Base-by-base conservation (phyloP, 805 yeast genomes). In the Metschnikowia gelsemii region DNA sequence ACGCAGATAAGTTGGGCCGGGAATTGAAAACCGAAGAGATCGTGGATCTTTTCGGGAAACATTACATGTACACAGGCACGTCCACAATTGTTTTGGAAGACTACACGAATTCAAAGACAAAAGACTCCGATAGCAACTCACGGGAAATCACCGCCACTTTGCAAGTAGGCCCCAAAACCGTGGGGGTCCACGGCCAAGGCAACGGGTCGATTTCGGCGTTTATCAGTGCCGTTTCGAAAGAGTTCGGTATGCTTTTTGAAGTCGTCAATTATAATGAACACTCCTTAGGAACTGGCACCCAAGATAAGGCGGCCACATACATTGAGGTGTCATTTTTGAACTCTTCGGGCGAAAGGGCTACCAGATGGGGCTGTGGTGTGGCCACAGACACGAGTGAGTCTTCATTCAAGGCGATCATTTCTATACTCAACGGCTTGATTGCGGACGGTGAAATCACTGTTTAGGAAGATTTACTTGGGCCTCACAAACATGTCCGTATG, bases 131-230 rank as follows among this genome's bases (percentile, higher is more conserved):
- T 34, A 41, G 42, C 41, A 40, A 41, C 36, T 49, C 52, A 30
- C 56, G 62, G 39, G 58, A 54, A 38, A 55, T 59, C 40, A 29
- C 47, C 24, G 55, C 58, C 11, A 51, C 47, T 12, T 49, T 59
- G 46, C 49, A 43, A 18, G 48, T 45, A 33, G 42, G 49, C 27
- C 50, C 50, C 19, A 35, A 34, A 59, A 45, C 58, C 22, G 56
- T 74, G 29, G 51, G 58, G 34, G 64, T 79, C 35, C 55, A 60
- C 24, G 89, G 90, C 55, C 59, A 70, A 21, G 91, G 91, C 64
- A 84, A 84, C 55, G 91, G 91, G 55, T 90, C 89, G 44, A 81
- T 84, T 46, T 84, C 90, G 27, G 78, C 89, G 2, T 79, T 82
- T 61, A 69, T 80, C 40, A 80, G 81, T 60, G 87, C 88, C 13